Conservation (phyloP, 495 filamentous ascomycete genomes). For the Hyaloscypha variabilis region DNA sequence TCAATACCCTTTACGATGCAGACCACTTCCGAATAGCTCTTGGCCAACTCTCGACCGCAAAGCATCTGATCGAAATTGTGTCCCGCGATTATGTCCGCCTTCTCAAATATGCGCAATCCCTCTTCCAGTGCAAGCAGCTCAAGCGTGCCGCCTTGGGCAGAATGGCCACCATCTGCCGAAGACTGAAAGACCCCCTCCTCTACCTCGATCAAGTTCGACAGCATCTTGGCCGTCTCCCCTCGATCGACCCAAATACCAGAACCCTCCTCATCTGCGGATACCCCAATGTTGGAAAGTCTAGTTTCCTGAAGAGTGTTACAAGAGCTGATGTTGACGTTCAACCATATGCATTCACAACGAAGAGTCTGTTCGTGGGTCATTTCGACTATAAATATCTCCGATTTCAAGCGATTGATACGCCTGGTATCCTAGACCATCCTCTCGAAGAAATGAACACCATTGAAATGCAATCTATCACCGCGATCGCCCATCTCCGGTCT, state of each 20-base stretch:
- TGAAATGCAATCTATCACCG: slow-evolving; percentile 98
- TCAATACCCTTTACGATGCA: slow-evolving; percentile 79
- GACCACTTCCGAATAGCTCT: slow-evolving; percentile 98
- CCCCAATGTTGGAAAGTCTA: slow-evolving; percentile 97
- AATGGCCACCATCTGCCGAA: slow-evolving; percentile 95
- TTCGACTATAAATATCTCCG: slow-evolving; percentile 98
- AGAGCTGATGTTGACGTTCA: slow-evolving; percentile 97
- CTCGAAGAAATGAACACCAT: slow-evolving; percentile 99
- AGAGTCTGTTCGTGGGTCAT: slow-evolving; percentile 95
- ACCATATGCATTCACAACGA: slow-evolving; percentile 98
- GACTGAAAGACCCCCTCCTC: slow-evolving; percentile 88
- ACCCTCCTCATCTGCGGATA: slow-evolving; percentile 96
- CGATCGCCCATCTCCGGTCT: slow-evolving; percentile 92
- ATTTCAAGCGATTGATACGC: slow-evolving; percentile 81
- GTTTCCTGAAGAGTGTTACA: slow-evolving; percentile 87
- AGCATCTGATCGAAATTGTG: slow-evolving; percentile 94
- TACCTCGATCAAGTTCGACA: slow-evolving; percentile 98
- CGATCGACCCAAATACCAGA: slow-evolving; percentile 94
- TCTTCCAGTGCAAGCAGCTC: slow-evolving; percentile 95
- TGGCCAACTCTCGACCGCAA: slow-evolving; percentile 93
- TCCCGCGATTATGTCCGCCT: slow-evolving; percentile 91
- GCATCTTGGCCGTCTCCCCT: slow-evolving; percentile 95
- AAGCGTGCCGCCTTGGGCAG: slow-evolving; percentile 87
- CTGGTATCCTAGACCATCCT: slow-evolving; percentile 95
- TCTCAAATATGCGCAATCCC: slow-evolving; percentile 91